Conservation (phyloP, 257 asterid species). For the Misopates orontium region DNA sequence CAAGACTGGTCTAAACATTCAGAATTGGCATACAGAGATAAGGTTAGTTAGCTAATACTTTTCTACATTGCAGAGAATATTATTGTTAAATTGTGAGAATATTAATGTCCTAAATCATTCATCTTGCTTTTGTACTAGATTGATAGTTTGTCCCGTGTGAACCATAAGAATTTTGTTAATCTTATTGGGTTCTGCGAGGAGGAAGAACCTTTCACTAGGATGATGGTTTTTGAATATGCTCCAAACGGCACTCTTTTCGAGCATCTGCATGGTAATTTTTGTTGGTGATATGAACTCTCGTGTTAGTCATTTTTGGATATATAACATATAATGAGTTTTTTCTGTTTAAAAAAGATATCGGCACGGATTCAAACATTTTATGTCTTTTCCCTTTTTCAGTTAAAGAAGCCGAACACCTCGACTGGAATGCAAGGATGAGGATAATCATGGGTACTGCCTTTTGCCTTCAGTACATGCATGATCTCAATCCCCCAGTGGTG, state of each 20-base stretch:
- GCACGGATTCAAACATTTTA: too few relatives aligned
- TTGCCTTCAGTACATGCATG: conserved; percentile 86
- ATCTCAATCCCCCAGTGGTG: conserved; percentile 67
- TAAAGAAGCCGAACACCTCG: conserved; percentile 82
- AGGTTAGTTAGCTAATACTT: conserved; percentile 50
- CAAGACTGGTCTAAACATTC: conserved; percentile 78
- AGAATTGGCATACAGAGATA: conserved; percentile 64
- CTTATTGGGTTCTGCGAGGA: conserved; percentile 93
- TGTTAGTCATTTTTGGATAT: too few relatives aligned
- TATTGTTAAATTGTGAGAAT: neutral
- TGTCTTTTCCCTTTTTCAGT: conserved; percentile 48
- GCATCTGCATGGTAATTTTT: conserved; percentile 72
- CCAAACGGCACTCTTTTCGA: conserved; percentile 83
- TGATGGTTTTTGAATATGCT: conserved; percentile 98
- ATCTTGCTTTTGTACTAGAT: conserved; percentile 41
- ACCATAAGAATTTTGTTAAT: conserved; percentile 90
- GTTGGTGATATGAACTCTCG: too few relatives aligned
- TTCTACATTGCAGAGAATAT: neutral
- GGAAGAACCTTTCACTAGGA: conserved; percentile 77
- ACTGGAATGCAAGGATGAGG: conserved; percentile 84
- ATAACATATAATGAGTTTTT: too few relatives aligned
- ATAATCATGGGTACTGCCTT: conserved; percentile 82
- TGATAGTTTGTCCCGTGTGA: conserved; percentile 71
- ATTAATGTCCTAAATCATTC: too few relatives aligned
- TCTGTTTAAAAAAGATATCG: too few relatives aligned